phyloP scores from a whole-genome alignment of 805 yeast genomes.

The Starmerella vitae region DNA sequence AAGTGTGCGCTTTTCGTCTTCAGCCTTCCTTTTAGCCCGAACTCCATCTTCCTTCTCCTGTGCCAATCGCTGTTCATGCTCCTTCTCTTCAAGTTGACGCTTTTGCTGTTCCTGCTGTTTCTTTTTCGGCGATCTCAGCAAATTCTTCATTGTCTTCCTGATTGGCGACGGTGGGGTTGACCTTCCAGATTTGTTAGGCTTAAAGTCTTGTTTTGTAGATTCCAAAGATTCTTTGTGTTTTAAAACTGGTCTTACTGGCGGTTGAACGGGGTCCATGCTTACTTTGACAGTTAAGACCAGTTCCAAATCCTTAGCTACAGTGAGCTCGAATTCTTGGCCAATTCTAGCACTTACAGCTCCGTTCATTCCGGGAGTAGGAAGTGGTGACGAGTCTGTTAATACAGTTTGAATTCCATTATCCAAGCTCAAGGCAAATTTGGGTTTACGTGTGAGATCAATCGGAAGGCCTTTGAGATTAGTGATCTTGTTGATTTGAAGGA shows the following conservation, averaged over 20 bases:
- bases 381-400: conserved; percentile 18
- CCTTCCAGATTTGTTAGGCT: not conserved
- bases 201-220: not conserved
- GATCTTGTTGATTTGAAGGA: conserved; percentile 21
- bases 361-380: conserved; percentile 16
- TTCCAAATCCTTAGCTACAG: conserved; percentile 47
- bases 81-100: not conserved
- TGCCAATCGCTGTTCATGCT: not conserved
- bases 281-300: conserved; percentile 56
- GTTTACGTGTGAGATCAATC: conserved; percentile 18
- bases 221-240: conserved; percentile 7
- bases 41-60: conserved; percentile 2
- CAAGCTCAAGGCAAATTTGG: conserved; percentile 20
- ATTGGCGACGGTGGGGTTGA: conserved; percentile 2
- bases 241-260: conserved; percentile 17
- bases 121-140: conserved; percentile 17
- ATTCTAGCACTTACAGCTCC: conserved; percentile 15
- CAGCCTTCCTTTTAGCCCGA: not conserved
- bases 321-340: conserved; percentile 63
- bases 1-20: not conserved
- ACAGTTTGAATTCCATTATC: conserved; percentile 25
- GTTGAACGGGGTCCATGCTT: conserved; percentile 36
- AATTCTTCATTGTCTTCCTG: conserved; percentile 20
- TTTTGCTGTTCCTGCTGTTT: conserved; percentile 9
- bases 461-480: conserved; percentile 21